Conservation (phyloP, 768 basidiomycete species). For the Phaeolepiota aurea region DNA sequence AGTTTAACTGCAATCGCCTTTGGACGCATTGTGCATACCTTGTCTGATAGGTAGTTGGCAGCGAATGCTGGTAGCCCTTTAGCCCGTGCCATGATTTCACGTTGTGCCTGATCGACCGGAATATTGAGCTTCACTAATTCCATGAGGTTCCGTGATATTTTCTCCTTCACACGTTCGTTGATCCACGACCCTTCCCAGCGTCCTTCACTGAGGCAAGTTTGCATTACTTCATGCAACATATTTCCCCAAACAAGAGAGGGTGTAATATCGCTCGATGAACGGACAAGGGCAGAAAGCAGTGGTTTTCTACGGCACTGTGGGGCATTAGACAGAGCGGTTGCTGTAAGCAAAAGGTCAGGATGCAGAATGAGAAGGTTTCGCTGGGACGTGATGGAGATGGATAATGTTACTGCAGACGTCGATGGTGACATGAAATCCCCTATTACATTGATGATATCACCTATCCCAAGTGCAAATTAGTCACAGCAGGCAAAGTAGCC, state of each 20-base stretch:
- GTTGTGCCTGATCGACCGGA: slow-evolving; percentile 52
- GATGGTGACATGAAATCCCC: slow-evolving; percentile 29
- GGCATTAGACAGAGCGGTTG: slow-evolving; percentile 80
- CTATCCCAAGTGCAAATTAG: slow-evolving; percentile 36
- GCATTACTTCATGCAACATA: slow-evolving; percentile 88
- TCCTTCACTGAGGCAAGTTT: slow-evolving; percentile 56
- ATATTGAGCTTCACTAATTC: slow-evolving; percentile 57
- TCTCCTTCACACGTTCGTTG: slow-evolving; percentile 48
- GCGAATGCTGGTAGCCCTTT: slow-evolving; percentile 59
- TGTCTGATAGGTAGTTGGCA: slow-evolving; percentile 56
- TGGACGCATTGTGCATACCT: slow-evolving; percentile 31
- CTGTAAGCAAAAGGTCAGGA: slow-evolving; percentile 87
- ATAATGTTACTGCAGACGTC: slow-evolving; percentile 24
- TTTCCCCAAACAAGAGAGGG: slow-evolving; percentile 85
- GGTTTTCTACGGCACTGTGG: slow-evolving; percentile 82
- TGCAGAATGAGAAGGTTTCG: slow-evolving; percentile 77
- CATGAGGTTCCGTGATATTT: slow-evolving; percentile 42
- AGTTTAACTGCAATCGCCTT: no score
- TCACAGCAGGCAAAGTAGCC: slow-evolving; percentile 2
- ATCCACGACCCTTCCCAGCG: slow-evolving; percentile 62
- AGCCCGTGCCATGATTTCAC: slow-evolving; percentile 54
- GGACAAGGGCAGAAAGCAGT: slow-evolving; percentile 60
- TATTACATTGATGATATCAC: slow-evolving; percentile 77
- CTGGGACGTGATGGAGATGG: slow-evolving; percentile 54
- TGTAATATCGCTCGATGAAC: slow-evolving; percentile 48